Base-by-base conservation (phyloP, 2,329 filamentous ascomycete genomes). In the Thelonectria rubi region DNA sequence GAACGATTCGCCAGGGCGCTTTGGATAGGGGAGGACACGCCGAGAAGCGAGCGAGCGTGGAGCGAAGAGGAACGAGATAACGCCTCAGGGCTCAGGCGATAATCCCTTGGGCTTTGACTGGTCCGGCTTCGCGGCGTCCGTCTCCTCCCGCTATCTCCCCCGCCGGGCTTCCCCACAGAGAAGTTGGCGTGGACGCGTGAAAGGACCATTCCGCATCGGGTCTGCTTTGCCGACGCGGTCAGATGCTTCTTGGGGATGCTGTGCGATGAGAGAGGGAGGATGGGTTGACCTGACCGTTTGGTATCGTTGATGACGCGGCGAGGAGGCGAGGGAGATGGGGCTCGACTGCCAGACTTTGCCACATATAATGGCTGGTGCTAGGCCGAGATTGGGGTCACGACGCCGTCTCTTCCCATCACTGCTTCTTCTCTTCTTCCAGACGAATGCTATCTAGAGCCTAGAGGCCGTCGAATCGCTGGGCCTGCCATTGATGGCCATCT, bases 181-280 rank as follows among this genome's bases (percentile, higher is more conserved):
- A 42, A 5, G 17, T 39, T 45, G 43, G 52, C 52, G 37, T 43
- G 15, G 17, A 9, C 3, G 10, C 30, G 32, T 43, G 24, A 5
- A 5, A 12, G 14, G 18, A 30, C 58, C 51, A 56, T 37, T 49
- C 58, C 58, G 32, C 26, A 53, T 61, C 43, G 48, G 58, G 58
- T n/a, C 40, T 32, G 53, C 42, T 52, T 61, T 56, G 21, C 58
- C 58, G 58, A 53, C 47, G 20, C 40, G 26, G 34, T 50, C 37
- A 56, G 54, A 56, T 56, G 46, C 11, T 15, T 18, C 5, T 32
- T 37, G 12, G 34, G 46, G n/a, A n/a, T 14, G 10, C 43, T 40
- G 18, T 18, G 15, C 11, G 34, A 26, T 15, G 15, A 49, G 18
- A 15, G 15, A 14, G 34, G 11, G 21, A 15, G 37, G 17, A 20